A percentile compares a stretch with the other conserved stretches of the same genome.
These are phyloP conservation scores for Wickerhamomyces sp. DNA, from an alignment of 1,139 yeast genomes.

Conservation along the genomic window DNA sequence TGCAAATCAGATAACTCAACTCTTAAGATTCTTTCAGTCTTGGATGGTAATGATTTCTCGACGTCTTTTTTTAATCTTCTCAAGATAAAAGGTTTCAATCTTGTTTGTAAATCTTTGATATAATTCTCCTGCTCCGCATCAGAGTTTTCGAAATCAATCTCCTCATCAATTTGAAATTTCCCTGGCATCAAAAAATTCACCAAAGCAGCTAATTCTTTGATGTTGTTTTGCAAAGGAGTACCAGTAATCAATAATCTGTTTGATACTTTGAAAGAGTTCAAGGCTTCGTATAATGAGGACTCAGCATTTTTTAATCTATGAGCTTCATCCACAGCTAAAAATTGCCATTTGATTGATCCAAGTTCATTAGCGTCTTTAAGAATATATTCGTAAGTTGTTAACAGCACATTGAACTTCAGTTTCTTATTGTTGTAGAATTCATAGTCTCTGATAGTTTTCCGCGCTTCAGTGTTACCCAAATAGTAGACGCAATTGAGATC, in stretches of 20 bases:
- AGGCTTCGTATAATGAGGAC: conserved; percentile 84
- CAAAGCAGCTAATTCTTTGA: conserved; percentile 91
- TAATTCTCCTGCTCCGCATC: conserved; percentile 83
- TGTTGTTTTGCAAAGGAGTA: conserved; percentile 94
- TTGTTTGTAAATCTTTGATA: conserved; percentile 77
- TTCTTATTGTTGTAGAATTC: conserved; percentile 75
- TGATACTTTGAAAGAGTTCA: conserved; percentile 74
- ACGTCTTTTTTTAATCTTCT: conserved; percentile 96
- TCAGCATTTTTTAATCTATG: conserved; percentile 94
- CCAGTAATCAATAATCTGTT: conserved; percentile 93
- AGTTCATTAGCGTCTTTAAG: conserved; percentile 80
- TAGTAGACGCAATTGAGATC: conserved; percentile 90
- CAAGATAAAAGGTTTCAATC: conserved; percentile 85
- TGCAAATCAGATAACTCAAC: conserved; percentile 95
- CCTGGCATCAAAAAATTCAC: conserved; percentile 98
- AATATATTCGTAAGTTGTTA: conserved; percentile 95
- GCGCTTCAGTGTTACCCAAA: conserved; percentile 86
- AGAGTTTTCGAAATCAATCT: conserved; percentile 89
- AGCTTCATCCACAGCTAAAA: conserved; percentile 97
- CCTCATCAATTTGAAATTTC: conserved; percentile 80
- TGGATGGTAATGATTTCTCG: conserved; percentile 91
- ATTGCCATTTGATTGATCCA: conserved; percentile 90
- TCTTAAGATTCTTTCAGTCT: conserved; percentile 89
- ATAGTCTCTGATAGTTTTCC: conserved; percentile 75
- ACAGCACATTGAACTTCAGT: conserved; percentile 79